These are phyloP conservation scores for Aspergillus awamori DNA, from an alignment of 2,329 filamentous ascomycete species.

Conservation along the genomic window DNA sequence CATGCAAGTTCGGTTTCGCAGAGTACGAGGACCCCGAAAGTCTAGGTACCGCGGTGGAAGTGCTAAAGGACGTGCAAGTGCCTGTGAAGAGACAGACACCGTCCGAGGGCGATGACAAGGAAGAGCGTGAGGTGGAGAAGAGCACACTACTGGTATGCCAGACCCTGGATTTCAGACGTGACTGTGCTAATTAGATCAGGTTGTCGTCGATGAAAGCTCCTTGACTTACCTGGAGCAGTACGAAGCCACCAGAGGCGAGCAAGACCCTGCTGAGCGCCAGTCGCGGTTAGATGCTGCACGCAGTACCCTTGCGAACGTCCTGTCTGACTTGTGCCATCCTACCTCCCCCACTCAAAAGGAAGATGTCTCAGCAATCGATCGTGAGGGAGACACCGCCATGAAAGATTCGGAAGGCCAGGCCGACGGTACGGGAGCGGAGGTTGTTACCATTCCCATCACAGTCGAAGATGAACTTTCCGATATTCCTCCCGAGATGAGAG, in stretches of 20 bases:
- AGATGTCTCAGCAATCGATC: constrained; percentile 56
- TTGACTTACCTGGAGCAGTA: constrained; percentile 84
- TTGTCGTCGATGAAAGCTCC: constrained; percentile 79
- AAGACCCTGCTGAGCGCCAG: constrained; percentile 63
- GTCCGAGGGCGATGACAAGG: constrained; percentile 45
- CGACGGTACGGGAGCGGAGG: constrained; percentile 70
- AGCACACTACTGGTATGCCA: constrained; percentile 63
- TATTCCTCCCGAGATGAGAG: constrained; percentile 93
- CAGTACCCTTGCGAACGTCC: constrained; percentile 65
- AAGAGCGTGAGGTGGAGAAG: constrained; percentile 63
- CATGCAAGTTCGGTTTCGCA: constrained; percentile 89
- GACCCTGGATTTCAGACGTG: no score
- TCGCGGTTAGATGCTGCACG: constrained; percentile 71
- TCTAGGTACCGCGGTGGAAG: constrained; percentile 79
- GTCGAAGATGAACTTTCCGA: constrained; percentile 93
- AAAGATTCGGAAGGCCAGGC: constrained; percentile 59
- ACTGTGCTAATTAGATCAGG: constrained; percentile 31
- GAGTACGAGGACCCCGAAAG: constrained; percentile 92
- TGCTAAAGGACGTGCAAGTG: constrained; percentile 79
- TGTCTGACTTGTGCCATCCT: constrained; percentile 75
- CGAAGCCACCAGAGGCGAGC: constrained; percentile 66
- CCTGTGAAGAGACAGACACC: constrained; percentile 73
- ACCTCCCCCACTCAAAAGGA: constrained; percentile 49
- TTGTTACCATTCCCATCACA: constrained; percentile 84
- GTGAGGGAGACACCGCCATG: constrained; percentile 71